phyloP scores from a whole-genome alignment of 2,329 filamentous ascomycete species.

The Pyrenophora tritici-repentis region DNA sequence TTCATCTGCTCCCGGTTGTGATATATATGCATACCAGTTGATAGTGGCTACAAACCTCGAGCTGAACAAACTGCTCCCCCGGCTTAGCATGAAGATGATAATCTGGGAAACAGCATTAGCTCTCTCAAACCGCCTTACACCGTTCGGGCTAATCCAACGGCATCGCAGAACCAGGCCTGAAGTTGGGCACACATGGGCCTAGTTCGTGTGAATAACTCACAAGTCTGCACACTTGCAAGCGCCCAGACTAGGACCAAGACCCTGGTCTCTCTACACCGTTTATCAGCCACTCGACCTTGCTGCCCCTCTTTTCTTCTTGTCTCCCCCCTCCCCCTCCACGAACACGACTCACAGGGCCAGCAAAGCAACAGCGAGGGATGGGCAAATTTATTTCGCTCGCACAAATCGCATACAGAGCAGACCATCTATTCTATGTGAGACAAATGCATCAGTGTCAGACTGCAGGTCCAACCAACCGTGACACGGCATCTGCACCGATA shows the following conservation, averaged over 20 bases:
- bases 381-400: conserved; percentile 8
- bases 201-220: conserved; percentile 23
- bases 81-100: conserved; percentile 21
- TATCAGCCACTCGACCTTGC: conserved; percentile 29
- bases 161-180: conserved; percentile 11
- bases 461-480: conserved; percentile 22
- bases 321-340: conserved; percentile 3
- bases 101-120: conserved; percentile 16
- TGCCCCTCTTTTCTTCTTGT: conserved; percentile 6
- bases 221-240: conserved; percentile 32
- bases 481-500: conserved; percentile 28
- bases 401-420: conserved; percentile 15
- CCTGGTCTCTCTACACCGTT: conserved; percentile 34
- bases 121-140: conserved; percentile 14
- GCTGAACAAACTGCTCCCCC: conserved; percentile 1
- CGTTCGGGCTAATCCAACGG: conserved; percentile 17
- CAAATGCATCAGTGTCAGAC: neutral
- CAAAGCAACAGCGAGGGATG: conserved; percentile 14
- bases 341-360: conserved; percentile 11
- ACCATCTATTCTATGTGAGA: conserved; percentile 27
- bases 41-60: conserved; percentile 24
- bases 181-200: conserved; percentile 22
- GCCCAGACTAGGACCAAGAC: conserved; percentile 34
- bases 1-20: conserved; percentile 18
- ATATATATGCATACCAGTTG: conserved; percentile 25